Percentiles rank a stretch among this genome's conserved stretches.
Conservation (phyloP, 805 yeast genomes). For the Candida morakotiae region DNA sequence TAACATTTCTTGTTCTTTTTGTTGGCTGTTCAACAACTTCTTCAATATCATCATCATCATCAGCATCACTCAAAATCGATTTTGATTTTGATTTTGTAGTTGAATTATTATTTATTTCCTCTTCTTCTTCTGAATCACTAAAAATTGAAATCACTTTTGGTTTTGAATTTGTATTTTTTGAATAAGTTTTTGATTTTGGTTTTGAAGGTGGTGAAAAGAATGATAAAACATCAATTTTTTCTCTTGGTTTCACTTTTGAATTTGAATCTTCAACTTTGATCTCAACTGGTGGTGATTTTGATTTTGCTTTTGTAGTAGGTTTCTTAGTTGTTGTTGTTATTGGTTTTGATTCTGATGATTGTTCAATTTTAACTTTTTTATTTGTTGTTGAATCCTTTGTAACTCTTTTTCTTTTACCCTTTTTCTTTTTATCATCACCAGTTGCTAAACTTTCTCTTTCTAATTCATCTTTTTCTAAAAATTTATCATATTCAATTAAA, state of each 20-base stretch:
- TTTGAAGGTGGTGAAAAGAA: constrained; percentile 17
- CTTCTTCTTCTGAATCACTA: constrained; percentile 35
- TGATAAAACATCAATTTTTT: constrained; percentile 17
- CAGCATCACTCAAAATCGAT: constrained; percentile 19
- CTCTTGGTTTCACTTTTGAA: constrained; percentile 8
- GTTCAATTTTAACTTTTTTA: constrained; percentile 8
- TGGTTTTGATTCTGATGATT: constrained; percentile 11
- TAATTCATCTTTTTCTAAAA: constrained; percentile 61
- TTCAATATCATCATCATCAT: constrained; percentile 12
- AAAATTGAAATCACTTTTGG: constrained; percentile 12
- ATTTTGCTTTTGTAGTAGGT: constrained; percentile 4
- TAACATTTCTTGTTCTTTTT: constrained; percentile 7
- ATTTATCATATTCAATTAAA: constrained; percentile 58
- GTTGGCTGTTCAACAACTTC: constrained; percentile 1
- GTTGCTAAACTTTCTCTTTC: constrained; percentile 50
- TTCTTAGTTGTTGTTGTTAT: constrained; percentile 9
- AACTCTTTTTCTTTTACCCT: constrained; percentile 13
- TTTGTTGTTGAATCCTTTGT: constrained; percentile 10
- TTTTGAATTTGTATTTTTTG: constrained; percentile 4
- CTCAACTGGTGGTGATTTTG: background rate
- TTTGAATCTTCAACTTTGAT: too few species aligned
- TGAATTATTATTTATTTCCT: constrained; percentile 15
- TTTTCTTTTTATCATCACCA: constrained; percentile 40
- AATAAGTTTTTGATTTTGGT: constrained; percentile 5
- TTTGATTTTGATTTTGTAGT: constrained; percentile 4